phyloP scores from a whole-genome alignment of 1,139 yeast genomes.

The Saccharomyces hybrid region DNA sequence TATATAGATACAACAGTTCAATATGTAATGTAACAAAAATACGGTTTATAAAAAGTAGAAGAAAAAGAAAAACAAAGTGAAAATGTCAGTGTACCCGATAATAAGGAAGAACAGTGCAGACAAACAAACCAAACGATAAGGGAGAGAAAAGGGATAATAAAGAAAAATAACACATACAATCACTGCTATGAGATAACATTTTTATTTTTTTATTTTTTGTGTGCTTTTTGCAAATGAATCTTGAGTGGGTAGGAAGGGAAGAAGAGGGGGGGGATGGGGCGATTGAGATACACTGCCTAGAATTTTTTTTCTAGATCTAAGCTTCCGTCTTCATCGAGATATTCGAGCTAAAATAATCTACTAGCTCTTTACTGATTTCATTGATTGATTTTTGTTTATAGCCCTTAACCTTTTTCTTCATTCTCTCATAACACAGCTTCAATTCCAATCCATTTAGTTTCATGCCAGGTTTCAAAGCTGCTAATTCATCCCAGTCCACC shows the following conservation, averaged over 20 bases:
- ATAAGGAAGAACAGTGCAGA: neutral
- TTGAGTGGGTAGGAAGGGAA: neutral
- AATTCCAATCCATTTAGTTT: constrained; percentile 43
- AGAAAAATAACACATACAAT: neutral
- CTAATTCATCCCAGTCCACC: constrained; percentile 58
- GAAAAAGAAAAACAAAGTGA: neutral
- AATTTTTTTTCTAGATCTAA: neutral
- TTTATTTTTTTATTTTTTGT: neutral
- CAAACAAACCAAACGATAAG: neutral
- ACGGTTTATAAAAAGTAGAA: neutral
- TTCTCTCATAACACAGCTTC: constrained; percentile 39
- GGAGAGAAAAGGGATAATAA: neutral
- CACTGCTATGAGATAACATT: neutral
- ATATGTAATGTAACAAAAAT: neutral
- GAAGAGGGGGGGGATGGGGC: neutral
- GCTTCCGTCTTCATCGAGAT: constrained; percentile 12
- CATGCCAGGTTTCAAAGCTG: constrained; percentile 38
- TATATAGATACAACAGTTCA: neutral
- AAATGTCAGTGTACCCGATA: neutral
- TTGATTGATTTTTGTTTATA: constrained; percentile 35
- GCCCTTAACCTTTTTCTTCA: constrained; percentile 38
- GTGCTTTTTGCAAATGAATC: neutral
- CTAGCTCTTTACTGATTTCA: constrained; percentile 34
- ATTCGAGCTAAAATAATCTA: constrained; percentile 19
- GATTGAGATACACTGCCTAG: neutral